A percentile compares a stretch with the other conserved stretches of the same genome.
phyloP scores from a whole-genome alignment of 306 rosid species.

The Albizia julibrissin region DNA sequence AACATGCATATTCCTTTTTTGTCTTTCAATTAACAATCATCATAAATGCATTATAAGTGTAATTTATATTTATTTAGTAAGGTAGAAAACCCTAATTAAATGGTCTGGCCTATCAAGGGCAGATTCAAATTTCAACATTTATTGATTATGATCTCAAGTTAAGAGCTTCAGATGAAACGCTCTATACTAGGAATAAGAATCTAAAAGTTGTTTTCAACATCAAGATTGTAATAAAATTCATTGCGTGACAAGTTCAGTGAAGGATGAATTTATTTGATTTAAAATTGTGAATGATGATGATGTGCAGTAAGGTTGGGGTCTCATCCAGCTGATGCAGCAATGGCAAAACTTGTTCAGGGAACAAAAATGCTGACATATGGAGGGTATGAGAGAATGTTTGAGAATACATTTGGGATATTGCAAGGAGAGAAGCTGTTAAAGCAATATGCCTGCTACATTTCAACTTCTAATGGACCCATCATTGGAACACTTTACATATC shows the following conservation, averaged over 20 bases:
- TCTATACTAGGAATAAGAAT: neutral
- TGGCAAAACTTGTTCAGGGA: conserved; percentile 67
- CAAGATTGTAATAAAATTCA: too few relatives aligned
- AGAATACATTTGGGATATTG: conserved; percentile 50
- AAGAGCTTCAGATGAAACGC: neutral
- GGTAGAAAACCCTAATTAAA: too few relatives aligned
- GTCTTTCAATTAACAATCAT: too few relatives aligned
- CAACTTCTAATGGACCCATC: conserved; percentile 64
- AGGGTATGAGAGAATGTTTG: conserved; percentile 64
- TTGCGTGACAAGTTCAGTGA: too few relatives aligned
- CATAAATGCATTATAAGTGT: too few relatives aligned
- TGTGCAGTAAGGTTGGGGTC: conserved; percentile 56
- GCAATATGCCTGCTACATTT: conserved; percentile 65
- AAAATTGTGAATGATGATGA: neutral
- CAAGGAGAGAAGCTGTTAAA: conserved; percentile 64
- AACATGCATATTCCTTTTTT: too few relatives aligned
- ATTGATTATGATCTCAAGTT: too few relatives aligned
- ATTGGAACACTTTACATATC: conserved; percentile 69
- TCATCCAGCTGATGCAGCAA: conserved; percentile 63
- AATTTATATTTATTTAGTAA: too few relatives aligned
- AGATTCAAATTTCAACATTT: too few relatives aligned
- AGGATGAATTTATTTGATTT: too few relatives aligned
- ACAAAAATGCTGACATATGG: conserved; percentile 64
- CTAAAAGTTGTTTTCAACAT: neutral
- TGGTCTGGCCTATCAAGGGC: too few relatives aligned